A percentile compares a stretch with the other conserved stretches of the same genome.
phyloP scores from a whole-genome alignment of 306 rosid species.

The Medicago arabica region DNA sequence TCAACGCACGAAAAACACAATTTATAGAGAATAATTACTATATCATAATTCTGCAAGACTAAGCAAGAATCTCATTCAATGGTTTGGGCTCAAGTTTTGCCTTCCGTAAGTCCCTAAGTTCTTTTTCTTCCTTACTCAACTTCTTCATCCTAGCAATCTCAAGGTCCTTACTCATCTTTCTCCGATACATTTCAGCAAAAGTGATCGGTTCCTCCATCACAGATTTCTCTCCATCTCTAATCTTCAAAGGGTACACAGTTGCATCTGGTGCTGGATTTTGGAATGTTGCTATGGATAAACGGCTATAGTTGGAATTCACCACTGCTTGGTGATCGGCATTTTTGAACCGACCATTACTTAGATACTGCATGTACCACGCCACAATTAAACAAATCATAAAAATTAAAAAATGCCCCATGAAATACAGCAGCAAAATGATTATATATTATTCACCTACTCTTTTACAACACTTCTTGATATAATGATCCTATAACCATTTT shows the following conservation, averaged over 20 bases:
- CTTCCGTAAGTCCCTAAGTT: slow-evolving; percentile 29
- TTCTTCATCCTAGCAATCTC: slow-evolving; percentile 73
- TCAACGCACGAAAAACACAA: too few species aligned
- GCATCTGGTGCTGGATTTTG: slow-evolving; percentile 84
- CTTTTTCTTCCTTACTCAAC: slow-evolving; percentile 53
- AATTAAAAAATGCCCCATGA: background rate
- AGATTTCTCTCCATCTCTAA: slow-evolving; percentile 68
- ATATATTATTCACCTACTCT: too few species aligned
- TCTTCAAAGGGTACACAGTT: slow-evolving; percentile 66
- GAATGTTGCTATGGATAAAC: slow-evolving; percentile 91
- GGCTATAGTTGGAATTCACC: slow-evolving; percentile 77
- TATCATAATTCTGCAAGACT: background rate
- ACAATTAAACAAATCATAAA: background rate
- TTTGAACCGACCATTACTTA: slow-evolving; percentile 93
- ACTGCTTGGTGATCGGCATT: slow-evolving; percentile 95
- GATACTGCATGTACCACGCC: slow-evolving; percentile 46
- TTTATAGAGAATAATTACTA: too few species aligned
- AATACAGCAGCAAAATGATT: too few species aligned
- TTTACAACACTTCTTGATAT: too few species aligned
- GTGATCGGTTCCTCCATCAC: slow-evolving; percentile 69
- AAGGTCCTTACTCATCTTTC: slow-evolving; percentile 74
- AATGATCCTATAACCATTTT: too few species aligned
- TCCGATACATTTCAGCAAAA: slow-evolving; percentile 74
- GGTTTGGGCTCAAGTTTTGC: slow-evolving; percentile 45
- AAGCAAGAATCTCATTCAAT: slow-evolving; percentile 62